Evolutionary conservation across 2,329 filamentous ascomycete genomes (phyloP).

Genomic region (Leptographium procerum): DNA sequence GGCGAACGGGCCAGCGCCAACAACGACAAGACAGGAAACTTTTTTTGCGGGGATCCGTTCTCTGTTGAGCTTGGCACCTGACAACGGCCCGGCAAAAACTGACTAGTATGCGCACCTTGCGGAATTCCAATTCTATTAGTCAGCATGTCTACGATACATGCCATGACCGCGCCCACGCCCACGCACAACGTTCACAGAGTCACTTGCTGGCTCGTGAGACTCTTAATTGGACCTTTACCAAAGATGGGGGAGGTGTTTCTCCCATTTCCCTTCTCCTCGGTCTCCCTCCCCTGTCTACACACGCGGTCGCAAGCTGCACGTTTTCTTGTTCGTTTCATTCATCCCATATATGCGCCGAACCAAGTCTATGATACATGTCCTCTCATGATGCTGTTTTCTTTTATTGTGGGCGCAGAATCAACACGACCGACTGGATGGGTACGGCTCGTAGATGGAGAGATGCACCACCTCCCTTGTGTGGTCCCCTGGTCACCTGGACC

Average conservation of each 20-base stretch:
- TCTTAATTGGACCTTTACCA: too few species aligned
- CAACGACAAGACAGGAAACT: background rate
- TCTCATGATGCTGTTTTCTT: background rate
- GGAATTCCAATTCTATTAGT: background rate
- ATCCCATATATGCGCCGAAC: background rate
- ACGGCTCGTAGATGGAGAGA: background rate
- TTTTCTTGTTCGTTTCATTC: background rate
- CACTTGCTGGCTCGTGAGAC: too few species aligned
- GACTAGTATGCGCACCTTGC: too few species aligned
- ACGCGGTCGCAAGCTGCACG: background rate
- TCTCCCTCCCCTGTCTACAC: background rate
- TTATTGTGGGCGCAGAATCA: background rate
- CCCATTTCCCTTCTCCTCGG: too few species aligned
- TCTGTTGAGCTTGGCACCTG: constrained; percentile 1
- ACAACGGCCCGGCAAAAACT: constrained; percentile 3
- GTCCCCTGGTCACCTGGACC: background rate
- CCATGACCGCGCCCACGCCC: too few species aligned
- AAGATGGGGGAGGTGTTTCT: too few species aligned
- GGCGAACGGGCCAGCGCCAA: background rate
- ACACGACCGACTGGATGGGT: background rate
- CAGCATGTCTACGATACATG: too few species aligned
- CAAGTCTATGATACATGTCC: constrained; percentile 2
- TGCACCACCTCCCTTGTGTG: too few species aligned
- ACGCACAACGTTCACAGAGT: too few species aligned
- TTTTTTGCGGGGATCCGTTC: background rate